Conservation (phyloP, 164 flowering plant species). For the Sedum album region DNA sequence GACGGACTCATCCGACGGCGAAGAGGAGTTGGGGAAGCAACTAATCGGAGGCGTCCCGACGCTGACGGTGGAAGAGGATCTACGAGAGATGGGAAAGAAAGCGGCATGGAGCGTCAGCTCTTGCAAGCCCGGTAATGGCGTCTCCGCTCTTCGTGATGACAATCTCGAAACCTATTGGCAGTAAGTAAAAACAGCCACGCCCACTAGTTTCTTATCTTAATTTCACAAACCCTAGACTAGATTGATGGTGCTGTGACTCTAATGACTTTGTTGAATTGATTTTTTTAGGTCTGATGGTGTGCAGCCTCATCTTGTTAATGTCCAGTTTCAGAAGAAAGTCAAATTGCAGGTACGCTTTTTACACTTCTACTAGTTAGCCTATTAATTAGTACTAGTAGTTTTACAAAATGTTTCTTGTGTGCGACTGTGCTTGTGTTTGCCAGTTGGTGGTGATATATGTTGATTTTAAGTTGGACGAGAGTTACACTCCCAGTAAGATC, state of each 20-base stretch:
- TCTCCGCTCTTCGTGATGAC: conserved; percentile 69
- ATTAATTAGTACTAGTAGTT: background rate
- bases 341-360: conserved; percentile 50
- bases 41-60: conserved; percentile 46
- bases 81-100: conserved; percentile 80
- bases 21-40: conserved; percentile 83
- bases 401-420: background rate
- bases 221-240: background rate
- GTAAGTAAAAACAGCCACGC: conserved; percentile 21
- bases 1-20: conserved; percentile 82
- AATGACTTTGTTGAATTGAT: background rate
- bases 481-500: conserved; percentile 70
- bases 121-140: conserved; percentile 94
- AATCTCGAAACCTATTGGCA: conserved; percentile 93
- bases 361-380: too few species aligned
- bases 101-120: conserved; percentile 99
- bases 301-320: conserved; percentile 86
- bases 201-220: background rate
- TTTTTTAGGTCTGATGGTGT: conserved; percentile 82
- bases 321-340: conserved; percentile 94
- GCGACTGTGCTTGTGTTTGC: background rate
- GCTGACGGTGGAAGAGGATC: conserved; percentile 57
- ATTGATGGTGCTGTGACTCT: background rate
- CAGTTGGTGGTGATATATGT: conserved; percentile 77
- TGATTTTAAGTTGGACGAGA: conserved; percentile 97